Evolutionary conservation across 805 yeast genomes (phyloP).

Genomic region (Cyberlindnera mississippiensis): DNA sequence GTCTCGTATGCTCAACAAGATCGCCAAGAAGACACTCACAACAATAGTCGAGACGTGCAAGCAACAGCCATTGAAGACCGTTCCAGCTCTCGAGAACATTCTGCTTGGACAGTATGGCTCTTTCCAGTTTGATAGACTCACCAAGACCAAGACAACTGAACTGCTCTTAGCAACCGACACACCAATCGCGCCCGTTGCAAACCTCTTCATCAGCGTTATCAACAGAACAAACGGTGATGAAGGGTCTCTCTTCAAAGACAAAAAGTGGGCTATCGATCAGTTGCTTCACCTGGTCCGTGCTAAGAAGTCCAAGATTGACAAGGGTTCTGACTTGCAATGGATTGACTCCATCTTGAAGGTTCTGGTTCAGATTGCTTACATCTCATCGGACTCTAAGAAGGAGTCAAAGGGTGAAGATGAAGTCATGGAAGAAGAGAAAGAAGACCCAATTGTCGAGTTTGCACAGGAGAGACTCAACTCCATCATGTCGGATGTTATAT

Average conservation of each 20-base stretch:
- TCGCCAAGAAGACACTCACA: constrained; percentile 51
- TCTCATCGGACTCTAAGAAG: too few relatives aligned
- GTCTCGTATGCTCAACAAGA: constrained; percentile 61
- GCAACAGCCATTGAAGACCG: constrained; percentile 33
- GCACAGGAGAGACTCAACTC: constrained; percentile 67
- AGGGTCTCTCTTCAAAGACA: constrained; percentile 19
- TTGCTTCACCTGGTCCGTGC: constrained; percentile 48
- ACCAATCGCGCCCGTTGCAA: constrained; percentile 13
- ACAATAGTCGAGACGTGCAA: constrained; percentile 38
- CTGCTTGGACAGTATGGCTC: constrained; percentile 47
- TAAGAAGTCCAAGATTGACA: constrained; percentile 33
- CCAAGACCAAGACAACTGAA: constrained; percentile 67
- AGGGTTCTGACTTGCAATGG: constrained; percentile 26
- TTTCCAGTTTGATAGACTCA: constrained; percentile 69
- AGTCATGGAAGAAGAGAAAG: constrained; percentile 15
- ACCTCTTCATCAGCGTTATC: constrained; percentile 21
- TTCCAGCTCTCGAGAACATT: constrained; percentile 32
- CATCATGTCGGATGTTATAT: constrained; percentile 54
- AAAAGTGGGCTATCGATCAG: constrained; percentile 57
- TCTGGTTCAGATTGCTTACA: constrained; percentile 31
- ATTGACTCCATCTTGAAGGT: constrained; percentile 29
- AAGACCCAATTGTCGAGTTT: constrained; percentile 34
- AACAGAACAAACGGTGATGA: constrained; percentile 8
- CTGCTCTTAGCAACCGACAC: constrained; percentile 9
- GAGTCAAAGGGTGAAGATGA: constrained; percentile 3